These are phyloP conservation scores for Ramularia endophylla DNA, from an alignment of 2,329 filamentous ascomycete species.

Conservation along the genomic window DNA sequence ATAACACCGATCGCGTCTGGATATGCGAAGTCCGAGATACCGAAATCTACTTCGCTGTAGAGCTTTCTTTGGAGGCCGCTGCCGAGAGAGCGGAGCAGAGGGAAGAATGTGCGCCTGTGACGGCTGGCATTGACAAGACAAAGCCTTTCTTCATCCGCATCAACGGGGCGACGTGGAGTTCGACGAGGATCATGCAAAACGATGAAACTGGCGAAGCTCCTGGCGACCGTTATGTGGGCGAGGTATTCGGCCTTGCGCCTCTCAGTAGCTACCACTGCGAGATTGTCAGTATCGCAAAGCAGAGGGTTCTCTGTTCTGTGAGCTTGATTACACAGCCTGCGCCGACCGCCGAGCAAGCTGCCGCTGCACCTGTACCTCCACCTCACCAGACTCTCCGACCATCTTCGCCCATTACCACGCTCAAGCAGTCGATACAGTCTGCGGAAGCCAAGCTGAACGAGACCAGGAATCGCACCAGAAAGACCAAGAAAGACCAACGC, in stretches of 20 bases:
- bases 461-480: conserved; percentile 62
- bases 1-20: conserved; percentile 64
- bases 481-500: conserved; percentile 68
- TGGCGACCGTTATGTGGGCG: conserved; percentile 59
- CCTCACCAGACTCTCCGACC: conserved; percentile 61
- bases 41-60: conserved; percentile 61
- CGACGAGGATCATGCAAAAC: conserved; percentile 59
- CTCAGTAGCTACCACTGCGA: conserved; percentile 73
- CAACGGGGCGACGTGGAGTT: conserved; percentile 75
- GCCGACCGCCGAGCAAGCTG: conserved; percentile 53
- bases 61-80: conserved; percentile 26
- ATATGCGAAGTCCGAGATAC: conserved; percentile 73
- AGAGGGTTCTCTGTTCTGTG: conserved; percentile 62
- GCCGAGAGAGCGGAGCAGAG: conserved; percentile 22
- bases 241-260: conserved; percentile 62
- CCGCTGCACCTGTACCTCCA: conserved; percentile 47
- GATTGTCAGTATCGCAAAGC: conserved; percentile 63
- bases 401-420: conserved; percentile 69
- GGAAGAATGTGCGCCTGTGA: conserved; percentile 35
- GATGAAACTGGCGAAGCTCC: conserved; percentile 24
- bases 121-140: conserved; percentile 53
- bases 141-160: conserved; percentile 76
- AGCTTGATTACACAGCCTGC: conserved; percentile 63
- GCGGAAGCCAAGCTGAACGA: conserved; percentile 66
- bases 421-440: conserved; percentile 68